phyloP scores from a whole-genome alignment of 768 basidiomycete species.

The Russula foetens region DNA sequence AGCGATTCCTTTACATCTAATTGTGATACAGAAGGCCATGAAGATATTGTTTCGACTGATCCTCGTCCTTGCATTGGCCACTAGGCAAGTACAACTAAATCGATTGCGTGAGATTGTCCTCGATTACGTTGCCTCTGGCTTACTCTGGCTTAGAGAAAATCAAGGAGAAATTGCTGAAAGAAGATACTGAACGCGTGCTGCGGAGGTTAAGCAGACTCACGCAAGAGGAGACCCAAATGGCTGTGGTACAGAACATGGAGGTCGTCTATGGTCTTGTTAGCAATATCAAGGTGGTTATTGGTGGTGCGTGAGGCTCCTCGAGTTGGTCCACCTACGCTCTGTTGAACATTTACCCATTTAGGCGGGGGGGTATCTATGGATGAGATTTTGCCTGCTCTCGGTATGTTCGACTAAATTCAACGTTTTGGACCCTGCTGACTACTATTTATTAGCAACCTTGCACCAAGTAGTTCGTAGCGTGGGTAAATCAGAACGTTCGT shows the following conservation, averaged over 20 bases:
- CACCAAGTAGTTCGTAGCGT: neutral
- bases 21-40: neutral
- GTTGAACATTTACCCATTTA: neutral
- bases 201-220: constrained; percentile 5
- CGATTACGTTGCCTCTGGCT: neutral
- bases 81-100: neutral
- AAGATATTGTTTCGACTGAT: constrained; percentile 4
- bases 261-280: neutral
- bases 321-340: neutral
- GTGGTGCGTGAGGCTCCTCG: neutral
- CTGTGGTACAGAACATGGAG: neutral
- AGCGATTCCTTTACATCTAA: neutral
- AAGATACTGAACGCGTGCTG: neutral
- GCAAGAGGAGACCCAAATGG: neutral
- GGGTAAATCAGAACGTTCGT: neutral
- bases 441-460: neutral
- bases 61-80: neutral
- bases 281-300: neutral
- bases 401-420: neutral
- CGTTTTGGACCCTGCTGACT: neutral
- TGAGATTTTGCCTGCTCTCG: neutral
- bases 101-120: constrained; percentile 1
- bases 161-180: neutral
- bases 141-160: neutral
- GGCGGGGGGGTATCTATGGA: neutral